Percentiles rank a stretch among this genome's conserved stretches.
Conservation (phyloP, 2,329 filamentous ascomycete genomes). For the Cercospora nicotianae region DNA sequence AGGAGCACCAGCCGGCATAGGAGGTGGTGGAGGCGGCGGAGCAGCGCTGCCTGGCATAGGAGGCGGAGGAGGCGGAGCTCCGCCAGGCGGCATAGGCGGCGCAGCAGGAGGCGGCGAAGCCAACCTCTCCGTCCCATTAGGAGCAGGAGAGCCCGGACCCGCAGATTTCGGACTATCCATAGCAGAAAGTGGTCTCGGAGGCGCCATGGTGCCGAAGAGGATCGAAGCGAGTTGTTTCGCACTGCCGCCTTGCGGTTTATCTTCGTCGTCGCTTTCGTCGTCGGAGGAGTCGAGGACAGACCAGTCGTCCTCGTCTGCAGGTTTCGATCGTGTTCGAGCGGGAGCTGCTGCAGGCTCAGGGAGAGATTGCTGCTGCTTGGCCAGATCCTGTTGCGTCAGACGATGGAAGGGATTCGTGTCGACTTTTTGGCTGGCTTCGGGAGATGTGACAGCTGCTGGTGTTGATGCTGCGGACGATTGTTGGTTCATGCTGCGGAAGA, state of each 20-base stretch:
- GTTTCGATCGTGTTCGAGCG: conserved; percentile 56
- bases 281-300: conserved; percentile 74
- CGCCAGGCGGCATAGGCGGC: conserved; percentile 44
- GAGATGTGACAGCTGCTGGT: conserved; percentile 45
- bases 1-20: conserved; percentile 44
- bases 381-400: conserved; percentile 65
- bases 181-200: conserved; percentile 82
- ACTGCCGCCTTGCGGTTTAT: conserved; percentile 69
- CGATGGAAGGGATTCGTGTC: conserved; percentile 98
- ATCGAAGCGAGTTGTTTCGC: conserved; percentile 93
- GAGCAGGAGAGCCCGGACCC: conserved; percentile 42
- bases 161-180: conserved; percentile 59
- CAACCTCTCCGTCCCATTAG: conserved; percentile 31
- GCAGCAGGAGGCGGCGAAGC: conserved; percentile 49
- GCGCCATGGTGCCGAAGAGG: conserved; percentile 94
- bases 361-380: conserved; percentile 49
- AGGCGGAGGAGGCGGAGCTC: conserved; percentile 52
- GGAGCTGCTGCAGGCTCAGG: conserved; percentile 50
- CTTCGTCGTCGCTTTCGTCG: conserved; percentile 70
- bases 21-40: conserved; percentile 43
- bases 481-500: conserved; percentile 83
- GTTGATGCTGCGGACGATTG: conserved; percentile 40
- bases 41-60: conserved; percentile 46
- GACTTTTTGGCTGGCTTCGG: conserved; percentile 44
- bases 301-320: conserved; percentile 73